Base-by-base conservation (phyloP, 768 basidiomycete genomes). In the Asterophora lycoperdoides region DNA sequence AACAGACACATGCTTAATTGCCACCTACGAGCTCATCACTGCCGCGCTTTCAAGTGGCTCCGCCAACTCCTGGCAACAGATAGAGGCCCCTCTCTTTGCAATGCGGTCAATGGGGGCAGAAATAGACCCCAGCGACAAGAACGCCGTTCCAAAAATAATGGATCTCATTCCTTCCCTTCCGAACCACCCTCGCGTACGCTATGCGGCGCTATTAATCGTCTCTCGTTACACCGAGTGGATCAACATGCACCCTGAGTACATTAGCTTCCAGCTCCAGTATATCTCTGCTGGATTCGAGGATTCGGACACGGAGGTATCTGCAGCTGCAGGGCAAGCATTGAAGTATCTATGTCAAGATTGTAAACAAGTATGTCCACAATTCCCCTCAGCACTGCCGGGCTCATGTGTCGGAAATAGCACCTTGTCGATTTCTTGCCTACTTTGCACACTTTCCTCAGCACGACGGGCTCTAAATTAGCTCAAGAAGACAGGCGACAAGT, bases 61-160 rank as follows among this genome's bases (percentile, higher is more conserved):
- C 10, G 69, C 72, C 3, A 70, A 80, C 14, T 80, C 87, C 13
- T 99, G 96, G 96, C 96, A 98, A 64, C 92, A 92, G 63, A 84
- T 99, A 41, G 96, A 99, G 63, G 96, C 96, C 0, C 96, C 96
- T 1, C 68, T 99, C 34, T 99, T 99, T 68, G 93, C 94, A 14
- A 86, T 99, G 85, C 79, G 96, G 38, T 93, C 95, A 10, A 98
- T 99, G 91, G 96, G 96, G 8, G 94, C 92, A 4, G 86, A 94
- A 66, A 78, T 98, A 18, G 89, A 97, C 59, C 72, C 82, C 8
- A 70, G 75, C 34, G 94, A 98, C 64, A 79, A 89, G 41, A 79
- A 77, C 52, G 83, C 89, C 30, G 84, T 98, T n/a, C 93, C 94
- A 2, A 91, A 92, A 64, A 94, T 98, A 60, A 92, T 99, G 83